Percentiles rank a stretch among this genome's conserved stretches.
Conservation (phyloP, 768 basidiomycete genomes). For the Mycena alexandri region DNA sequence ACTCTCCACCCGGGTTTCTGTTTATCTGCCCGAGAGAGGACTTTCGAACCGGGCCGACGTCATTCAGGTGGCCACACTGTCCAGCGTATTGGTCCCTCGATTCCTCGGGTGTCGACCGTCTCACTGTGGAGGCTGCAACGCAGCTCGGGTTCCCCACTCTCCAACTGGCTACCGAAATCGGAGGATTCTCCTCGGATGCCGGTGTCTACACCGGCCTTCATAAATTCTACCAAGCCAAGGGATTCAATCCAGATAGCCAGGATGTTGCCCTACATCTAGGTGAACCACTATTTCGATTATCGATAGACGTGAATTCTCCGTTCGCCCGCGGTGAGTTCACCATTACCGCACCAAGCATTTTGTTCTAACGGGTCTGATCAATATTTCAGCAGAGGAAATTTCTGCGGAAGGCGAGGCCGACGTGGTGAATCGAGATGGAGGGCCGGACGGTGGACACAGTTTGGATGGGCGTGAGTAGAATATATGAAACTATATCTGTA, state of each 20-base stretch:
- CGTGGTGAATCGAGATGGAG: no score
- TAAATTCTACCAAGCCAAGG: not conserved
- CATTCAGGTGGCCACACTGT: not conserved
- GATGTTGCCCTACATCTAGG: not conserved
- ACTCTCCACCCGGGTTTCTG: not conserved
- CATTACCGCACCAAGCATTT: no score
- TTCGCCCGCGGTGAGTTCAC: not conserved
- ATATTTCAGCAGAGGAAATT: no score
- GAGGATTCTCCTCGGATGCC: not conserved
- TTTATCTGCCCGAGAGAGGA: no score
- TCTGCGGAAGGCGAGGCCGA: no score
- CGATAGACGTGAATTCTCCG: not conserved
- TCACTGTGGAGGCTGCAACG: not conserved
- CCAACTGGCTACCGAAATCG: not conserved
- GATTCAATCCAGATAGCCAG: constrained; percentile 6
- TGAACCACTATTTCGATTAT: not conserved
- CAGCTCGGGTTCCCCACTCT: not conserved
- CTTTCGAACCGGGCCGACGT: not conserved
- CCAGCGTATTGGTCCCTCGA: constrained; percentile 18
- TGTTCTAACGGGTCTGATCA: no score
- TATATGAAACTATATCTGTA: no score
- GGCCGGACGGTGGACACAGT: no score
- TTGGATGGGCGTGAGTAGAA: no score
- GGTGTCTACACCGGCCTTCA: not conserved
- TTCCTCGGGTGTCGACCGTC: not conserved